These are phyloP conservation scores for Zalaria obscura DNA, from an alignment of 2,329 filamentous ascomycete genomes.

Conservation along the genomic window DNA sequence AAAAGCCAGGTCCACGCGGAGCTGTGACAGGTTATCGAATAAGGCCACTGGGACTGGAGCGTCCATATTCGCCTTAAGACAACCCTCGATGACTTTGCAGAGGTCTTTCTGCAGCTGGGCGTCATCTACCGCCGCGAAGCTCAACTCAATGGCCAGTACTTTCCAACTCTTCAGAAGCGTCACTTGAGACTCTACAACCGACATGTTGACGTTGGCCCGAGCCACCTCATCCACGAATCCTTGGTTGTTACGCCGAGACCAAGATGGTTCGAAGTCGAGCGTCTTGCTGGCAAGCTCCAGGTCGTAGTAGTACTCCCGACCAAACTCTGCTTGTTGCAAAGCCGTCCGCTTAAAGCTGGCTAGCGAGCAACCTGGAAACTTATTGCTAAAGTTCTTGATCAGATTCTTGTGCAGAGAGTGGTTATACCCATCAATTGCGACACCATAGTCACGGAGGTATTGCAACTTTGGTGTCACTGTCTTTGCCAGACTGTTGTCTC, in stretches of 20 bases:
- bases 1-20: slow-evolving; percentile 67
- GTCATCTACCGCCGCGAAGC: slow-evolving; percentile 43
- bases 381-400: slow-evolving; percentile 66
- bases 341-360: slow-evolving; percentile 66
- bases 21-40: slow-evolving; percentile 64
- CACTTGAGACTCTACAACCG: slow-evolving; percentile 82
- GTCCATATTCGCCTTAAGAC: slow-evolving; percentile 62
- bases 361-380: slow-evolving; percentile 61
- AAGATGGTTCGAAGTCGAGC: slow-evolving; percentile 62
- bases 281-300: slow-evolving; percentile 60
- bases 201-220: slow-evolving; percentile 79
- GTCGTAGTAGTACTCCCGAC: slow-evolving; percentile 73
- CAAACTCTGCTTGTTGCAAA: slow-evolving; percentile 37
- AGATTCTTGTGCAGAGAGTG: slow-evolving; percentile 75
- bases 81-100: slow-evolving; percentile 60
- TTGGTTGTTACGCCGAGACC: slow-evolving; percentile 46
- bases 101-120: slow-evolving; percentile 52
- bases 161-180: slow-evolving; percentile 82
- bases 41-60: slow-evolving; percentile 61
- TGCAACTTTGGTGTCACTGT: slow-evolving; percentile 59
- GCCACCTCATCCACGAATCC: slow-evolving; percentile 75
- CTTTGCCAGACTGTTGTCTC: slow-evolving; percentile 52
- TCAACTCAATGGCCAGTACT: slow-evolving; percentile 71
- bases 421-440: slow-evolving; percentile 73
- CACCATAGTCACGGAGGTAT: slow-evolving; percentile 67